Base-by-base conservation (phyloP, 108 stramenopile genomes). In the Pseudonitzschia pungens region DNA sequence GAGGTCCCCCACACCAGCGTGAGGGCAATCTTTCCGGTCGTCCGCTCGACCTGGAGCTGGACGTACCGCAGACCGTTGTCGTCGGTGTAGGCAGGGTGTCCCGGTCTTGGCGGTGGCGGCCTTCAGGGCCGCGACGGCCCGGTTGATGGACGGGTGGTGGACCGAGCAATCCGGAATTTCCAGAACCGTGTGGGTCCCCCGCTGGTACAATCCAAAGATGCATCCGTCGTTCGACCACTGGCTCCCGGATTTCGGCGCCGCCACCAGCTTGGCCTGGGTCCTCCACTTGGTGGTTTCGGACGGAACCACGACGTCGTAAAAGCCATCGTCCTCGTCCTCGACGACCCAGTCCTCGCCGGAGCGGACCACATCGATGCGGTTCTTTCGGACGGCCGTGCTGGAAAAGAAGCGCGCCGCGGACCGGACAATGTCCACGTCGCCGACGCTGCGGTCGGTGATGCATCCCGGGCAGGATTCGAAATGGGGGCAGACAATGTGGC, bases 101-200 rank as follows among this genome's bases (percentile, higher is more conserved):
- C 91, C 86, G 6, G 79, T 84, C 54, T 77, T 84, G 42, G 24
- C 55, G 0, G 88, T 87, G 0, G 91, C 93, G 55, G 81, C 21
- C 28, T 75, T 79, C 59, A 95, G 36, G 4, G 71, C 64, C 32
- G 80, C 72, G 7, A 92, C 76, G 0, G 93, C 93, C 24, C 65
- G 77, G 70, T 98, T 97, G 74, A 98, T 93, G 29, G 86, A 80
- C 6, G 96, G 97, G 80, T 99, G 98, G 83, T 99, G 98, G 31
- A 97, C 98, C 56, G 60, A 53, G 80, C 97, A 99, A 31, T 91
- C 59, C 11, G 97, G 94, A 66, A 99, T 97, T 0, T 81, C 68
- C 45, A 92, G 32, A 32, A 98, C 85, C 18, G 87, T 71, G 78
- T 98, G 98, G 1, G 87, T 92, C 16, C 90, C 77, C 4, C 91